phyloP scores from a whole-genome alignment of 768 basidiomycete species.

The Coprinopsis sp. region DNA sequence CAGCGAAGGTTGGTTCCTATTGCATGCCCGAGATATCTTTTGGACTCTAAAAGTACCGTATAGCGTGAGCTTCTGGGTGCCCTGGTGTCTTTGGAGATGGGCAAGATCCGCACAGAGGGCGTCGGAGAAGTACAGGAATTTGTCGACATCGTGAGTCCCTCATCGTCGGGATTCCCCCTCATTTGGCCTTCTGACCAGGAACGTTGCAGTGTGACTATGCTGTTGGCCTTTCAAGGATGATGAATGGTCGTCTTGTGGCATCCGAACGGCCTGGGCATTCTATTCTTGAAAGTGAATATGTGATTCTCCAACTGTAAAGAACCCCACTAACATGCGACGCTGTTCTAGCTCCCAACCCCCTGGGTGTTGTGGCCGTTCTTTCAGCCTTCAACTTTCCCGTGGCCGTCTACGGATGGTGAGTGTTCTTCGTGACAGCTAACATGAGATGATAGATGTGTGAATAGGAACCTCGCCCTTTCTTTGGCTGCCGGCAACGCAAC shows the following conservation, averaged over 20 bases:
- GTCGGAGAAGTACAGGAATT: slow-evolving; percentile 94
- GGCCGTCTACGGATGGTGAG: slow-evolving; percentile 86
- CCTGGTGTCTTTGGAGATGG: slow-evolving; percentile 84
- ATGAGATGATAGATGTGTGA: slow-evolving; percentile 6
- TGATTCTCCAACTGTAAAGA: slow-evolving; percentile 12
- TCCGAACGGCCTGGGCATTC: slow-evolving; percentile 89
- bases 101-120: slow-evolving; percentile 88
- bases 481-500: slow-evolving; percentile 90
- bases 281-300: slow-evolving; percentile 71
- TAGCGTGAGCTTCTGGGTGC: slow-evolving; percentile 78
- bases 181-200: too few species aligned
- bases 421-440: too few species aligned
- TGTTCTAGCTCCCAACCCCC: slow-evolving; percentile 79
- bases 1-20: slow-evolving; percentile 54
- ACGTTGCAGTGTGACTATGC: slow-evolving; percentile 80
- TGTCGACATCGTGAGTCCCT: slow-evolving; percentile 76
- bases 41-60: slow-evolving; percentile 12
- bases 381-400: slow-evolving; percentile 97
- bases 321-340: slow-evolving; percentile 17
- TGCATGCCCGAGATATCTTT: slow-evolving; percentile 2
- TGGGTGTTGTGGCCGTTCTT: slow-evolving; percentile 66
- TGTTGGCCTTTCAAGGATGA: slow-evolving; percentile 89
- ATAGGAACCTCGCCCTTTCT: slow-evolving; percentile 86
- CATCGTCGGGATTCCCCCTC: too few species aligned
- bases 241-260: slow-evolving; percentile 84